A percentile compares a stretch with the other conserved stretches of the same genome.
phyloP scores from a whole-genome alignment of 1,284 basidiomycete species.

The Fomitopsis schrenkii region DNA sequence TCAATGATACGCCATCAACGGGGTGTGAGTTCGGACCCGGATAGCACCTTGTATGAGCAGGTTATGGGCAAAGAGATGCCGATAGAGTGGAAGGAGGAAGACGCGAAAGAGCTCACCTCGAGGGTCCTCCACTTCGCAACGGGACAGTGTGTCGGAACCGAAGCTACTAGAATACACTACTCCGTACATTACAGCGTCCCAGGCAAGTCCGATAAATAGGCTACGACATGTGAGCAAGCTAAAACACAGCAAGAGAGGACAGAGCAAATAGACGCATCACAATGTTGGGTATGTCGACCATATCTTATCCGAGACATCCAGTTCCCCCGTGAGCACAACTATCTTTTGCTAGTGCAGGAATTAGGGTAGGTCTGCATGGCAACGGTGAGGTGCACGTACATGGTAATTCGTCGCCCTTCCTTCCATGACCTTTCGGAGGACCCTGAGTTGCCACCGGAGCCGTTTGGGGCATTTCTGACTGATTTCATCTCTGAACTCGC shows the following conservation, averaged over 20 bases:
- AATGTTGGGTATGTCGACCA: slow-evolving; percentile 23
- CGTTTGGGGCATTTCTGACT: slow-evolving; percentile 45
- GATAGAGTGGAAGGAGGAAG: not conserved
- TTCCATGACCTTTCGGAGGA: slow-evolving; percentile 58
- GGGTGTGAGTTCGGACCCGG: slow-evolving; percentile 58
- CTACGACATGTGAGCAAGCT: too few relatives aligned
- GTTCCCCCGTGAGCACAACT: slow-evolving; percentile 50
- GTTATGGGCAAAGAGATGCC: not conserved
- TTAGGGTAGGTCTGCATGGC: slow-evolving; percentile 5
- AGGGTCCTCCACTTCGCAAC: too few relatives aligned
- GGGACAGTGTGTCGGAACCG: too few relatives aligned
- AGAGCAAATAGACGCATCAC: not conserved
- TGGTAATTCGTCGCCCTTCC: slow-evolving; percentile 60
- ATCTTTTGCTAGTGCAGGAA: slow-evolving; percentile 52
- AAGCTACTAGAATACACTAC: too few relatives aligned
- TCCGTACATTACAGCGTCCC: too few relatives aligned
- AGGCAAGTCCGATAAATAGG: too few relatives aligned
- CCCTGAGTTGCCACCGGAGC: slow-evolving; percentile 67
- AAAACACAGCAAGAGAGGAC: not conserved
- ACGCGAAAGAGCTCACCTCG: too few relatives aligned
- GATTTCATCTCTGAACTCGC: slow-evolving; percentile 48
- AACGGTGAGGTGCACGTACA: slow-evolving; percentile 36
- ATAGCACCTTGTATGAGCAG: slow-evolving; percentile 82
- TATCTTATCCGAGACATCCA: slow-evolving; percentile 57
- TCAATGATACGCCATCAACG: slow-evolving; percentile 77